phyloP scores from a whole-genome alignment of 2,329 filamentous ascomycete species.

The Xylariales sp. region DNA sequence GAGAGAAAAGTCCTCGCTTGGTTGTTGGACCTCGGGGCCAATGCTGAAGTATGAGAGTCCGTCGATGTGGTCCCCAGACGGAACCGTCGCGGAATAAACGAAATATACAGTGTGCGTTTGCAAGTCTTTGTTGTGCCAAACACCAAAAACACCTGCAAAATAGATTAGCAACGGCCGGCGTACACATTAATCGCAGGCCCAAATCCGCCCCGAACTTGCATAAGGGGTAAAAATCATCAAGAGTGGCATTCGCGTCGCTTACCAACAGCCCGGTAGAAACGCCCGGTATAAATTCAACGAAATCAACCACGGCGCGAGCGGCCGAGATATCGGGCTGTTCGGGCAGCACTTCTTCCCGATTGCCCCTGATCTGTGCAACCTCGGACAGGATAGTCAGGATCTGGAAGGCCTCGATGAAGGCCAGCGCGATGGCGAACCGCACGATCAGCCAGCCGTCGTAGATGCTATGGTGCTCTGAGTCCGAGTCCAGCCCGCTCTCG shows the following conservation, averaged over 20 bases:
- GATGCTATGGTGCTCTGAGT: constrained; percentile 42
- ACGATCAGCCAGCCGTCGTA: constrained; percentile 55
- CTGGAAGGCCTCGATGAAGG: constrained; percentile 52
- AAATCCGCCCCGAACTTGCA: not conserved
- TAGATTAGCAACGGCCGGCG: constrained; percentile 19
- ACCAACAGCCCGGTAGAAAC: constrained; percentile 46
- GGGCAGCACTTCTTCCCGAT: constrained; percentile 43
- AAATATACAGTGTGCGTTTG: constrained; percentile 36
- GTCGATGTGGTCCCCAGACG: constrained; percentile 10
- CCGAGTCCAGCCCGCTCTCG: constrained; percentile 33
- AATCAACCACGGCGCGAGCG: constrained; percentile 46
- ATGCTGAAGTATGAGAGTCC: not conserved
- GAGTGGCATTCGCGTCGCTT: constrained; percentile 15
- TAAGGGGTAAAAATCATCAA: not conserved
- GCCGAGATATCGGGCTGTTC: constrained; percentile 48
- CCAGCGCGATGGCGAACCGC: constrained; percentile 54
- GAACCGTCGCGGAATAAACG: constrained; percentile 40
- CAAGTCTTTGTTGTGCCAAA: constrained; percentile 45
- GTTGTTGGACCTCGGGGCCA: not conserved
- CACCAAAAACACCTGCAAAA: constrained; percentile 41
- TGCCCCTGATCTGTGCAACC: constrained; percentile 45
- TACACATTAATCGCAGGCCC: too few relatives aligned
- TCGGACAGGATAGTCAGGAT: constrained; percentile 51
- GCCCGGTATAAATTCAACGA: constrained; percentile 51
- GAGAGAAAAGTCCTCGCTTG: not conserved